Base-by-base conservation (phyloP, 2,329 filamentous ascomycete species). In the Leptosphaerulina australis region DNA sequence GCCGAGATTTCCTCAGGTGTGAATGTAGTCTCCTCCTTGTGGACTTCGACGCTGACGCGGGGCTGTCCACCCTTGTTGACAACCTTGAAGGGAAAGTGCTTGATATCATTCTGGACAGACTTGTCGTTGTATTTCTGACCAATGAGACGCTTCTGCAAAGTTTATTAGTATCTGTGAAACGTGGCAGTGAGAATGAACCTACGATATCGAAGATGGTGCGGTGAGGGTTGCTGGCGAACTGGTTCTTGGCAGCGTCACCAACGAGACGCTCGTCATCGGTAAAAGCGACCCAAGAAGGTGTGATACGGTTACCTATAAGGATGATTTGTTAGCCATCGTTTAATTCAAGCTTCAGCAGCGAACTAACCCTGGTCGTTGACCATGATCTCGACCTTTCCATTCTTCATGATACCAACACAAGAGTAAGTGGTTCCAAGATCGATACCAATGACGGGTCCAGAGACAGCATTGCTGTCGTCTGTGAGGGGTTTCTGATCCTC, bases 51-150 rank as follows among this genome's bases (percentile, higher is more conserved):
- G 73, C 88, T 83, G 72, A 99, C 86, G 62, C 86, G 79, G 59
- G 94, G 94, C 82, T 97, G 96, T 74, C 87, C 91, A 77, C 88
- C 85, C 82, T 94, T 92, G 82, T 88, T 83, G 71, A 91, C 73
- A 55, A 99, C 89, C 80, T 90, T 91, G 88, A 93, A 99, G 70
- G 94, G 93, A 84, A 96, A 97, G 83, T 97, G 90, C 89, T 99
- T 97, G 73, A 94, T 84, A 73, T 99, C 94, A 73, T 81, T 83
- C 81, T 97, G 92, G 62, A 97, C 87, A 60, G 95, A 90, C 80
- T 73, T 73, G 57, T 74, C 77, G 64, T 69, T 72, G 68, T 72
- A 80, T 70, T 80, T 80, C 61, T 77, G 74, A 29, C 78, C 78
- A 59, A 81, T 80, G 50, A 81, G 68, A 68, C 78, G 76, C 75